Evolutionary conservation across 1,139 yeast species (phyloP).

Genomic region (Entelexis paramagnoliae): DNA sequence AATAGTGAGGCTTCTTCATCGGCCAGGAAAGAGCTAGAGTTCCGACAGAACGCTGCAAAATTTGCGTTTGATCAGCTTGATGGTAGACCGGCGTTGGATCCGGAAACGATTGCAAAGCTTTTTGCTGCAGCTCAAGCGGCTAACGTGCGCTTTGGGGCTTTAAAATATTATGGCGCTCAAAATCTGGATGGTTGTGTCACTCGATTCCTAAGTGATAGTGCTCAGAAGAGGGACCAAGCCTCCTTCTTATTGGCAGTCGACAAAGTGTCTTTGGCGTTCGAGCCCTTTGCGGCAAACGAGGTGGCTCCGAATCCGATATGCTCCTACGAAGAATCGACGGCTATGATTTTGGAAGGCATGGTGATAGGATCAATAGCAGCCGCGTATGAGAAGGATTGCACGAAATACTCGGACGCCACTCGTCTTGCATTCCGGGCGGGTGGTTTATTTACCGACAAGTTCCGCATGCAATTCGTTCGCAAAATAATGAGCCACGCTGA

Average conservation of each 20-base stretch:
- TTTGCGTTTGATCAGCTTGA: neutral
- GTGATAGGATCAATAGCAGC: neutral
- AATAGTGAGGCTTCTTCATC: too few relatives aligned
- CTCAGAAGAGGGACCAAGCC: neutral
- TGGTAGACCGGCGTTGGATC: neutral
- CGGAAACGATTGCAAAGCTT: neutral
- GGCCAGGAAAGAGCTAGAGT: neutral
- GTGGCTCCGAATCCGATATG: neutral
- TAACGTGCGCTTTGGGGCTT: neutral
- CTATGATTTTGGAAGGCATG: neutral
- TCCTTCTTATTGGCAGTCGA: neutral
- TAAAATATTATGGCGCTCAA: neutral
- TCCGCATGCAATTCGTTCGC: neutral
- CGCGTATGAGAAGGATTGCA: neutral
- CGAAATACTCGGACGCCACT: neutral
- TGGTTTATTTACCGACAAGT: neutral
- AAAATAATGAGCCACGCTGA: neutral
- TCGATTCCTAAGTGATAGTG: neutral
- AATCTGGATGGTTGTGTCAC: neutral
- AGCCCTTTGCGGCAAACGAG: too few relatives aligned
- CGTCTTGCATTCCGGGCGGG: neutral
- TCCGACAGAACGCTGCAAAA: neutral
- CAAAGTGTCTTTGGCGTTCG: neutral
- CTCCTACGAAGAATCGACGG: neutral
- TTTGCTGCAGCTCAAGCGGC: neutral